Evolutionary conservation across 345 rosid genomes (phyloP).

Genomic region (Brassica carinata): DNA sequence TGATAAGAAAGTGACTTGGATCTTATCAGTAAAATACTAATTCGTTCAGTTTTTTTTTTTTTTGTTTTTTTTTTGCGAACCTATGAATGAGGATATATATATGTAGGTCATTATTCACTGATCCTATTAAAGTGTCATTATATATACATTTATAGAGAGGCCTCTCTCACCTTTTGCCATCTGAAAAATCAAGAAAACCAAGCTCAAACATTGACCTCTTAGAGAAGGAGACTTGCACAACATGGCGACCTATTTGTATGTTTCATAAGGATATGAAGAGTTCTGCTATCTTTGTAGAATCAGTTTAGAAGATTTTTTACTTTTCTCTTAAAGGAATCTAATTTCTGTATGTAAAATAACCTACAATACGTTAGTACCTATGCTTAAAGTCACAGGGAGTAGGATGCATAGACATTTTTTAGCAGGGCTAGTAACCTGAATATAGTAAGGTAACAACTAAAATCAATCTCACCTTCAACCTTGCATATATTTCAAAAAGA

Average conservation of each 20-base stretch:
- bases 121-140: no score
- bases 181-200: neutral
- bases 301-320: neutral
- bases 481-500: neutral
- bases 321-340: neutral
- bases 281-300: neutral
- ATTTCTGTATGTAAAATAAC: neutral
- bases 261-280: neutral
- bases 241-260: neutral
- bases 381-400: neutral
- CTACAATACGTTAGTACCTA: neutral
- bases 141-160: no score
- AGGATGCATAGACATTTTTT: neutral
- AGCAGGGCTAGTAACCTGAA: neutral
- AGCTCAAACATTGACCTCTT: neutral
- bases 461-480: neutral
- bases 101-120: no score
- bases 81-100: no score
- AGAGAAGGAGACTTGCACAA: neutral
- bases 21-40: no score
- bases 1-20: no score
- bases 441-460: neutral
- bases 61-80: no score
- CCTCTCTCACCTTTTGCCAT: neutral
- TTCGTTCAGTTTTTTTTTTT: no score